phyloP scores from a whole-genome alignment of 495 filamentous ascomycete genomes.

The Pseudoneurospora amorphoporcata region DNA sequence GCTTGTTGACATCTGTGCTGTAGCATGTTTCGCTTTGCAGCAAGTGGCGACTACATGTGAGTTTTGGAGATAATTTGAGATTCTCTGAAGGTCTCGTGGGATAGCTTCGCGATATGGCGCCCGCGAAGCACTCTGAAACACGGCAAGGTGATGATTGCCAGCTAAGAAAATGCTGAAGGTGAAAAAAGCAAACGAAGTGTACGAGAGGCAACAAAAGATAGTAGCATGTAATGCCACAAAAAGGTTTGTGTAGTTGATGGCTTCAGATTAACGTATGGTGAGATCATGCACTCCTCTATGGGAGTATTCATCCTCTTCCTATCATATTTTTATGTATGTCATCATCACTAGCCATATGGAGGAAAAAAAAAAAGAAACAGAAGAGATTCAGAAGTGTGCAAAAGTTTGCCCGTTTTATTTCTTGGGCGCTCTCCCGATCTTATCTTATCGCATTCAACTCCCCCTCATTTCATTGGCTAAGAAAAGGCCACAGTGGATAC shows the following conservation, averaged over 20 bases:
- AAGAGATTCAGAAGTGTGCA: background rate
- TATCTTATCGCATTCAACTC: background rate
- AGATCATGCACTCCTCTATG: constrained; percentile 41
- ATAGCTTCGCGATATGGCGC: background rate
- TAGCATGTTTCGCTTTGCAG: background rate
- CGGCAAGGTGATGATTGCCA: background rate
- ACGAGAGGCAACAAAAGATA: background rate
- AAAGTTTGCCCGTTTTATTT: constrained; percentile 1
- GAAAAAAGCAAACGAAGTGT: background rate
- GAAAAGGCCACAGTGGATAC: background rate
- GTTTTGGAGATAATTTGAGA: background rate
- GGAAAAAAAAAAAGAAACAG: constrained; percentile 11
- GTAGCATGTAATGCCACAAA: background rate
- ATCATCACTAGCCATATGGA: constrained; percentile 45
- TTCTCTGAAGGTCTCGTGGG: background rate
- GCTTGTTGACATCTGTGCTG: background rate
- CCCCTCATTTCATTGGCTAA: background rate
- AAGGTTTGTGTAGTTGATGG: constrained; percentile 15
- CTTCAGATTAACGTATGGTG: constrained; percentile 45
- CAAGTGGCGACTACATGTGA: background rate
- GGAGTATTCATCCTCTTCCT: constrained; percentile 50
- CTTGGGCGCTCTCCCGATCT: background rate
- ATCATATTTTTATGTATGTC: constrained; percentile 40
- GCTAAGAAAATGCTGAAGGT: background rate
- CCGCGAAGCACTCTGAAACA: background rate